Evolutionary conservation across 2,329 filamentous ascomycete species (phyloP).

Genomic region (Xylariaceae sp.): DNA sequence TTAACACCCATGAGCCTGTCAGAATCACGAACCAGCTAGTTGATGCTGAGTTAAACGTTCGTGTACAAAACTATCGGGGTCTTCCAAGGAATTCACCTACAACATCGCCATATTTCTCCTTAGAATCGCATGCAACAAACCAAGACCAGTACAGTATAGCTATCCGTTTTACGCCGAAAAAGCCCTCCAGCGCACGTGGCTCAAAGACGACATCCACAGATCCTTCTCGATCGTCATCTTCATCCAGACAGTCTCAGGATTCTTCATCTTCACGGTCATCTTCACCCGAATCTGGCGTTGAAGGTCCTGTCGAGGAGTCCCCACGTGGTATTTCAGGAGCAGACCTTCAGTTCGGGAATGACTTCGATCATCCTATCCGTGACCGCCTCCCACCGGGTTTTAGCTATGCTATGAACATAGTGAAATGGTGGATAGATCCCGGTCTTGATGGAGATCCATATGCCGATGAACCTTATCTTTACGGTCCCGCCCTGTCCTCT

Average conservation of each 20-base stretch:
- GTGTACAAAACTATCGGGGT: conserved; percentile 70
- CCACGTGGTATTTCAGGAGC: conserved; percentile 61
- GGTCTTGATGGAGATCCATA: conserved; percentile 89
- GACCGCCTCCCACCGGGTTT: conserved; percentile 86
- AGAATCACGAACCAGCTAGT: conserved; percentile 66
- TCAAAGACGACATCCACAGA: conserved; percentile 17
- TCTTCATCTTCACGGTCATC: conserved; percentile 5
- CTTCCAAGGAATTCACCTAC: conserved; percentile 70
- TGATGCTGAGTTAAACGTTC: conserved; percentile 70
- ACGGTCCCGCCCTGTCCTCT: conserved; percentile 77
- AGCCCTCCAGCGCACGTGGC: conserved; percentile 27
- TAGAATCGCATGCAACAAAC: conserved; percentile 65
- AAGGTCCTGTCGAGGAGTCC: conserved; percentile 19
- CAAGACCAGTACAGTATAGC: conserved; percentile 84
- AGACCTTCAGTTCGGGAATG: conserved; percentile 89
- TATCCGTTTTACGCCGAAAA: conserved; percentile 76
- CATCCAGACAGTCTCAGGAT: conserved; percentile 6
- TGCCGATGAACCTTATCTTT: conserved; percentile 82
- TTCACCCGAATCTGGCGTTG: background rate
- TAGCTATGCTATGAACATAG: conserved; percentile 78
- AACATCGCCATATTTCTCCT: conserved; percentile 77
- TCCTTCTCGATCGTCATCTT: conserved; percentile 26
- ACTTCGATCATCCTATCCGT: conserved; percentile 89
- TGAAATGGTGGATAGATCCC: conserved; percentile 90
- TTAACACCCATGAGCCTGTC: conserved; percentile 70